Conservation (phyloP, 1,284 basidiomycete genomes). For the Ceraceosorus guamensis region DNA sequence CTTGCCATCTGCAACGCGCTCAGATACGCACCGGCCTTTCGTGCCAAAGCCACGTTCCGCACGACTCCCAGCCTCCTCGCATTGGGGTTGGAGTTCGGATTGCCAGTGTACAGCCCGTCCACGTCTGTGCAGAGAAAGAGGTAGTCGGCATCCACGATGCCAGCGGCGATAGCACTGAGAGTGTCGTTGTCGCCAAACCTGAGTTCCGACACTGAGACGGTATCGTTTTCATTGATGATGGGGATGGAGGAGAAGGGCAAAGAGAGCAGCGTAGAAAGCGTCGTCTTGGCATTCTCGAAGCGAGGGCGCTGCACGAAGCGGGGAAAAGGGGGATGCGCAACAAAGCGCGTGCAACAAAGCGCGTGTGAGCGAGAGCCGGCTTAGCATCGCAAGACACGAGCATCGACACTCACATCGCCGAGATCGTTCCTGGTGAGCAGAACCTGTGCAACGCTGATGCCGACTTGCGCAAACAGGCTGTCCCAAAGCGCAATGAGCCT, state of each 20-base stretch:
- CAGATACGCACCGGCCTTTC: constrained; percentile 61
- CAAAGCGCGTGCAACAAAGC: not conserved
- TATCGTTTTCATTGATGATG: constrained; percentile 48
- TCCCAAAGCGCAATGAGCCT: constrained; percentile 94
- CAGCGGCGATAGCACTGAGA: constrained; percentile 88
- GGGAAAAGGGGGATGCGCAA: not conserved
- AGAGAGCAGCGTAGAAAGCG: constrained; percentile 38
- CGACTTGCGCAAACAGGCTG: constrained; percentile 84
- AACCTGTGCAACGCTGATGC: constrained; percentile 91
- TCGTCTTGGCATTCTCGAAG: constrained; percentile 42
- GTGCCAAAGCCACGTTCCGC: constrained; percentile 70
- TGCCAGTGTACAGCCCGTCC: constrained; percentile 88
- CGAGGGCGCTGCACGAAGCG: constrained; percentile 19
- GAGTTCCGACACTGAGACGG: constrained; percentile 61
- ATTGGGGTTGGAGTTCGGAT: constrained; percentile 79
- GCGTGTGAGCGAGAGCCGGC: not conserved
- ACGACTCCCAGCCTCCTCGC: constrained; percentile 77
- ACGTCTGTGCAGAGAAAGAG: constrained; percentile 95
- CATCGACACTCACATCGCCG: constrained; percentile 66
- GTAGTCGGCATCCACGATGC: constrained; percentile 91
- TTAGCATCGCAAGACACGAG: not conserved
- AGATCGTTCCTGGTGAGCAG: constrained; percentile 90
- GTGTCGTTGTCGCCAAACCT: constrained; percentile 99
- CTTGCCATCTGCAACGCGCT: not conserved
- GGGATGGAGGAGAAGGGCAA: constrained; percentile 37